A percentile compares a stretch with the other conserved stretches of the same genome.
Evolutionary conservation across 2,329 filamentous ascomycete genomes (phyloP).

Genomic region (Periconia sp.): DNA sequence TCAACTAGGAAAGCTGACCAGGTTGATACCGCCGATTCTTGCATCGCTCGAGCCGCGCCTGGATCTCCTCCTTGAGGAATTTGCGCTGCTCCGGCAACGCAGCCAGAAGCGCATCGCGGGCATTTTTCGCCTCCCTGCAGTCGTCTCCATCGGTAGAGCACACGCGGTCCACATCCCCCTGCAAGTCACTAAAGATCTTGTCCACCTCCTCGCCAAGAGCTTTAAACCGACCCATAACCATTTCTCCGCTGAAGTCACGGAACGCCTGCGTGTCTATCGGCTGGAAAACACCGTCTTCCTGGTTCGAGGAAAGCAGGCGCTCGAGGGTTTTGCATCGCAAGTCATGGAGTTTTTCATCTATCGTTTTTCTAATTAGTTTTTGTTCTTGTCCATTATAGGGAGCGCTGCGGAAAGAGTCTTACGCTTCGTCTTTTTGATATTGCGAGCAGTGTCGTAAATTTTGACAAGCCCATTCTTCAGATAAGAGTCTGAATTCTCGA

Average conservation of each 20-base stretch:
- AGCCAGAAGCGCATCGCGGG: constrained; percentile 3
- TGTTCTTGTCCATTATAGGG: not conserved
- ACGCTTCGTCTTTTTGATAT: not conserved
- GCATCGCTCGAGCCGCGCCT: not conserved
- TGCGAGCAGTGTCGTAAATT: constrained; percentile 12
- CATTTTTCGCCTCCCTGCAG: not conserved
- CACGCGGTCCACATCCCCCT: constrained; percentile 4
- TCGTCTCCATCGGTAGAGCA: constrained; percentile 11
- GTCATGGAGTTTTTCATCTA: too few species aligned
- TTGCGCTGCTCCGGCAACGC: constrained; percentile 4
- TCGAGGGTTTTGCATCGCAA: too few species aligned
- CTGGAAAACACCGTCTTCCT: constrained; percentile 5
- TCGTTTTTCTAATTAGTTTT: too few species aligned
- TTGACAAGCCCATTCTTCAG: constrained; percentile 12
- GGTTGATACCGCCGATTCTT: not conserved
- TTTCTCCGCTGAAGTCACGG: too few species aligned
- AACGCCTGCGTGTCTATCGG: not conserved
- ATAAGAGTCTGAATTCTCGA: constrained; percentile 10
- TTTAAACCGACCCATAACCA: too few species aligned
- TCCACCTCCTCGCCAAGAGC: not conserved
- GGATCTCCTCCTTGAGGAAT: not conserved
- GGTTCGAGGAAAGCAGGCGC: too few species aligned
- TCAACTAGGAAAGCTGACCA: too few species aligned
- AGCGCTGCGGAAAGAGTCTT: not conserved
- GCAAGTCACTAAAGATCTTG: constrained; percentile 4